Evolutionary conservation across 176 grass and related monocot species (phyloP), one percentile per base, ranked within the genome.

Genomic region (Chloris gayana): DNA sequence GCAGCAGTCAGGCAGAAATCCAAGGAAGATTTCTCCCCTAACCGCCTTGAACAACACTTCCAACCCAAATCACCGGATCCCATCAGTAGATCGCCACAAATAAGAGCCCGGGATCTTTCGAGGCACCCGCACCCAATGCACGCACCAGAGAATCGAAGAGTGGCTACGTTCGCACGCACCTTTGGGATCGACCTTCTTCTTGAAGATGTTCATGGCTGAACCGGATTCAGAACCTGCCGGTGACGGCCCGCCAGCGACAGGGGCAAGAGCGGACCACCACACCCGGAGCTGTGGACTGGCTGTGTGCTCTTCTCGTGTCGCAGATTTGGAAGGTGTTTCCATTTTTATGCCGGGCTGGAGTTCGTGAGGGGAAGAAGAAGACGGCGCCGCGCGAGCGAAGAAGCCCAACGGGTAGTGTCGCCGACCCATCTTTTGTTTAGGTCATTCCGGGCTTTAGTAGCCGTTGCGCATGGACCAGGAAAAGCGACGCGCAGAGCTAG

Each of bases 361-460:
- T 60, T 67, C 76, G 63, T 79, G 0, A 19, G n/a, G 19, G 4
- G n/a, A 29, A 25, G 25, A 33, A 57, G 53, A 56, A 14, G 54
- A 67, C 24, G 87, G 41, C 87, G 87, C 71, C 71, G 81, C 42
- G 62, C 72, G 71, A 45, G 42, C 42, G 14, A 2, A 4, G 14
- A 17, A 89, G 87, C 72, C 65, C 72, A 89, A 82, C 87, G 78
- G 83, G 87, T 30, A 85, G 44, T 57, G 59, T 67, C 30, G 63
- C 76, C 63, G 77, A 79, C 63, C 77, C 76, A 38, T 1, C 62
- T 10, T 49, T 29, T 37, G 9, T 27, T 79, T 38, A 47, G 14
- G 45, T 79, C 47, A 21, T 31, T 37, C 45, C 63, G 49, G 45
- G 63, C 30, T 50, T 34, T 14, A 30, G 70, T 83, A 83, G 81